These are phyloP conservation scores for Mucor piriformis DNA, from an alignment of 371 early-diverging fungal species.

Conservation along the genomic window DNA sequence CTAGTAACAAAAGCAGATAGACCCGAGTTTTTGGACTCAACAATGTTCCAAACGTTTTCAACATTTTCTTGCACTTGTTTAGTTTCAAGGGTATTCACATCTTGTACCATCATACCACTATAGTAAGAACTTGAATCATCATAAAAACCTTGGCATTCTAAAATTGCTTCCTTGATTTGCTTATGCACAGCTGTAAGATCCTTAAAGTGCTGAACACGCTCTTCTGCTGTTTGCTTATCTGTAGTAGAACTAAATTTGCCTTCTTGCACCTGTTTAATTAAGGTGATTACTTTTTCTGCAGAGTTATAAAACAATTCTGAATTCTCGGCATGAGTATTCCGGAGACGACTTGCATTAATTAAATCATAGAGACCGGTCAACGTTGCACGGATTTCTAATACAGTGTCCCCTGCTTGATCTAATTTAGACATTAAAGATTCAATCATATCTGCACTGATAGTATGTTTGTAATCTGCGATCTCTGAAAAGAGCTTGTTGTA, in stretches of 20 bases:
- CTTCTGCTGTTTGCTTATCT: slow-evolving; percentile 12
- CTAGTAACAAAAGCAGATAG: slow-evolving; percentile 22
- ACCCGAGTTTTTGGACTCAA: slow-evolving; percentile 11
- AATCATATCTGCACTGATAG: slow-evolving; percentile 19
- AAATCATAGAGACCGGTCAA: slow-evolving; percentile 43
- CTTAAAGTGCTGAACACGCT: slow-evolving; percentile 23
- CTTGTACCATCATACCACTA: slow-evolving; percentile 34
- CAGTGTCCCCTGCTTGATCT: slow-evolving; percentile 36
- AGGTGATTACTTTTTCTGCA: slow-evolving; percentile 2
- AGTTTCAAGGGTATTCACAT: slow-evolving; percentile 21
- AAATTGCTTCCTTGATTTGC: slow-evolving; percentile 29
- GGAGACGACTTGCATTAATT: slow-evolving; percentile 43
- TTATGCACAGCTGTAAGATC: slow-evolving; percentile 25
- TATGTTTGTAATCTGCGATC: slow-evolving; percentile 10
- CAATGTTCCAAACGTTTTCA: slow-evolving; percentile 20
- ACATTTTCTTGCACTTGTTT: slow-evolving; percentile 28
- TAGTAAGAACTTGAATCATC: slow-evolving; percentile 48
- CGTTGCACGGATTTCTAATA: slow-evolving; percentile 30
- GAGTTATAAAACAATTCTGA: slow-evolving; percentile 20
- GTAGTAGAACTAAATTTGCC: slow-evolving; percentile 12
- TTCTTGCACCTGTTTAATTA: background rate
- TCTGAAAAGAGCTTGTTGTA: slow-evolving; percentile 32
- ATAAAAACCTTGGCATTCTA: slow-evolving; percentile 44
- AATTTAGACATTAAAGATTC: slow-evolving; percentile 26
- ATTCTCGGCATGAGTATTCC: slow-evolving; percentile 45